phyloP scores from a whole-genome alignment of 179 eudicot genomes.

The Beta lomatogona region DNA sequence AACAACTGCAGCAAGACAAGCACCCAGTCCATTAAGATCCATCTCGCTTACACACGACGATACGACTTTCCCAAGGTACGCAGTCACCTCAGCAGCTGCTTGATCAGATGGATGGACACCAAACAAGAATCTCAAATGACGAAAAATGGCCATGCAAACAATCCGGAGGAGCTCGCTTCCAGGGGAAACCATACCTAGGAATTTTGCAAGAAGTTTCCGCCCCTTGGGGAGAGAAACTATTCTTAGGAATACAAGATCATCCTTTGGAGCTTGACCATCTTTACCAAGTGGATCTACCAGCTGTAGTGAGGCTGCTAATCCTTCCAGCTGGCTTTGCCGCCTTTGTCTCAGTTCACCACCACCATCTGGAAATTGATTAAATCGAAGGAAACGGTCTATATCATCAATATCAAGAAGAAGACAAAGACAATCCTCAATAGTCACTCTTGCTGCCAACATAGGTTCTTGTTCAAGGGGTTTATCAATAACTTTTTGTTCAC shows the following conservation, averaged over 20 bases:
- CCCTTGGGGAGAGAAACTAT: slow-evolving; percentile 86
- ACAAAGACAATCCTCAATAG: slow-evolving; percentile 81
- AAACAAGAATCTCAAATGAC: slow-evolving; percentile 88
- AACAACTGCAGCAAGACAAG: slow-evolving; percentile 95
- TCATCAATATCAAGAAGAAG: slow-evolving; percentile 93
- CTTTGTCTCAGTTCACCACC: slow-evolving; percentile 67
- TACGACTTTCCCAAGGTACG: slow-evolving; percentile 55
- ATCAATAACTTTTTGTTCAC: slow-evolving; percentile 55
- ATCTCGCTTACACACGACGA: slow-evolving; percentile 56
- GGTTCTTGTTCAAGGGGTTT: slow-evolving; percentile 95
- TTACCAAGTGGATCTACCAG: slow-evolving; percentile 90
- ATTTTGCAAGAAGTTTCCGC: slow-evolving; percentile 70
- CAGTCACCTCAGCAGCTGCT: slow-evolving; percentile 50
- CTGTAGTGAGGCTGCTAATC: slow-evolving; percentile 82
- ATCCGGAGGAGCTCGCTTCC: slow-evolving; percentile 71
- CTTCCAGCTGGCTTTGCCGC: slow-evolving; percentile 77
- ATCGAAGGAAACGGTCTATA: slow-evolving; percentile 76
- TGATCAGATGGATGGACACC: slow-evolving; percentile 59
- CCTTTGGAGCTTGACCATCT: slow-evolving; percentile 57
- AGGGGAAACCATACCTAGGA: slow-evolving; percentile 64
- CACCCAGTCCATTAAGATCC: slow-evolving; percentile 87
- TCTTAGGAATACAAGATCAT: slow-evolving; percentile 78
- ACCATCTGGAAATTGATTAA: slow-evolving; percentile 77
- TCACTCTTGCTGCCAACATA: slow-evolving; percentile 91
- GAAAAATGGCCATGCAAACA: slow-evolving; percentile 90